Evolutionary conservation across 331 rosid species (phyloP), one percentile per base, ranked within the genome.

Genomic region (Phaseolus coccineus): DNA sequence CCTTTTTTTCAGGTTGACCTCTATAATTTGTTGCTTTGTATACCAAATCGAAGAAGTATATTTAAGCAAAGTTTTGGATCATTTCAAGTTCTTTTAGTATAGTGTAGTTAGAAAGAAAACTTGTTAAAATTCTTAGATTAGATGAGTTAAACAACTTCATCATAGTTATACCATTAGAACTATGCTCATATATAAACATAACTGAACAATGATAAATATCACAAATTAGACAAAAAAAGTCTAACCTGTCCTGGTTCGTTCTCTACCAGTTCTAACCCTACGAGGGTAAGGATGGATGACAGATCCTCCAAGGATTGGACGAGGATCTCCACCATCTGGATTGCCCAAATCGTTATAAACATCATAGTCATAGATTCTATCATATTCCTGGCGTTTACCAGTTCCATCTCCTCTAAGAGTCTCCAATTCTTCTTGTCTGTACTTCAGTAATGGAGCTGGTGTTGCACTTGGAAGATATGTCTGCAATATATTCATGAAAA

Each of bases 251-350:
- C 15, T 81, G 3, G 84, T 40, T 13, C 84, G 56, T 16, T 81
- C 42, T 72, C 91, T 79, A 14, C 91, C 87, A 1, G 87, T 85
- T 83, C 89, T 85, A 71, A 81, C 91, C 57, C 89, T 69, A 0
- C 91, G 91, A 75, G 91, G 91, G 61, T 88, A 88, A 24, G 91
- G 91, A 44, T 44, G 39, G 6, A 22, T 28, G 25, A 19, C 33
- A 7, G 96, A 88, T 3, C 97, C 97, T 58, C 97, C 97, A 2
- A 93, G 90, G 56, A 74, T 42, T 0, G 86, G 93, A 15, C 97
- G 94, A 31, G 39, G 39, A 4, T 40, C 6, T 31, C 33, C 83
- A 25, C 51, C n/a, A 71, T 89, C 92, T 6, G 88, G 87, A n/a
- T 82, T 30, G 0, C 90, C 88, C 52, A 88, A 68, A 70, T 88